Percentiles rank a stretch among this genome's conserved stretches.
Conservation (phyloP, 306 rosid genomes). For the Abrus pulchellus region DNA sequence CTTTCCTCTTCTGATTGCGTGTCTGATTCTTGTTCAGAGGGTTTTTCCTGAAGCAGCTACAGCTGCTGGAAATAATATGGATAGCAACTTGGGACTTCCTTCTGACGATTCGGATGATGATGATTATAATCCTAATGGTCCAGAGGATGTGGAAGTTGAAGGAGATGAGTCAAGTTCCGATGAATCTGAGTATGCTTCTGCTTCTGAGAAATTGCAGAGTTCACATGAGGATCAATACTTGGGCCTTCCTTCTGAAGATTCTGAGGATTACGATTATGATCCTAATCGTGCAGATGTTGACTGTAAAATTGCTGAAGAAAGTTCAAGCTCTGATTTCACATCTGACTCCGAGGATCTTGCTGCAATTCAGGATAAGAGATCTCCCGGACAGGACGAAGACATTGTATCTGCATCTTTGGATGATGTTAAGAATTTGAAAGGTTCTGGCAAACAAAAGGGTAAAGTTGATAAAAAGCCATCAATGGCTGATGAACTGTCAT, state of each 20-base stretch:
- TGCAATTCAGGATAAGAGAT: conserved; percentile 53
- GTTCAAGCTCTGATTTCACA: conserved; percentile 91
- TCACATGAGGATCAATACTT: conserved; percentile 65
- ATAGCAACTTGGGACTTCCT: conserved; percentile 70
- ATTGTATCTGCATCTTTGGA: conserved; percentile 48
- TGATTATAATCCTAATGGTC: conserved; percentile 85
- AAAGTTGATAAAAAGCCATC: conserved; percentile 60
- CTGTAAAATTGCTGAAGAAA: conserved; percentile 55
- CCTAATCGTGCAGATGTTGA: conserved; percentile 66
- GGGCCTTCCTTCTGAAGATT: conserved; percentile 91
- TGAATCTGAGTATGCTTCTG: conserved; percentile 83
- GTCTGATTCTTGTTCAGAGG: conserved; percentile 70
- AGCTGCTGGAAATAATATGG: conserved; percentile 67
- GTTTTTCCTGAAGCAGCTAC: conserved; percentile 93
- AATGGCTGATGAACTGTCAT: conserved; percentile 66
- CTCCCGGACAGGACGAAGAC: conserved; percentile 53
- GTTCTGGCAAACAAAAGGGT: conserved; percentile 53
- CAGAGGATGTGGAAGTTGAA: conserved; percentile 66
- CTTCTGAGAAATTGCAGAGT: conserved; percentile 76
- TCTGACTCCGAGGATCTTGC: conserved; percentile 97
- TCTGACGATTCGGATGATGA: conserved; percentile 94
- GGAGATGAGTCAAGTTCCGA: conserved; percentile 73
- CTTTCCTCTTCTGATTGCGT: conserved; percentile 46
- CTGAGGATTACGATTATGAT: conserved; percentile 84
- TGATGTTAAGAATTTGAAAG: conserved; percentile 36